Conservation (phyloP, 345 rosid genomes). For the Sisymbrium irio region DNA sequence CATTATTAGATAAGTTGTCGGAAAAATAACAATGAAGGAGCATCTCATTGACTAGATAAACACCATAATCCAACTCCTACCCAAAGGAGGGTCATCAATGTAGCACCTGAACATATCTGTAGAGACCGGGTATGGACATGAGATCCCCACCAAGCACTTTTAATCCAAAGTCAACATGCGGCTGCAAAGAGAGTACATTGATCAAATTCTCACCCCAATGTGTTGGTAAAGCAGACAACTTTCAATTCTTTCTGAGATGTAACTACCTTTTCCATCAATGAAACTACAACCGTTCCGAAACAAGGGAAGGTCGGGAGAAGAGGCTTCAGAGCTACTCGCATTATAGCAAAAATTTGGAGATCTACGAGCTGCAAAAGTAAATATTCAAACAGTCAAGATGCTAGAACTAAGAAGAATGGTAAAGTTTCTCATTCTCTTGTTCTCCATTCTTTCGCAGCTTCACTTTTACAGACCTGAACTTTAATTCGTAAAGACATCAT, state of each 20-base stretch:
- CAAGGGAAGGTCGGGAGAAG: slow-evolving; percentile 80
- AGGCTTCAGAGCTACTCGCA: slow-evolving; percentile 65
- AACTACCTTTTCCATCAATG: slow-evolving; percentile 67
- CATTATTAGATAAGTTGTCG: slow-evolving; percentile 1
- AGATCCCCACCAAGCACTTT: slow-evolving; percentile 73
- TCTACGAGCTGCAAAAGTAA: slow-evolving; percentile 55
- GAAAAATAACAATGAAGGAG: background rate
- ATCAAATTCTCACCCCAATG: background rate
- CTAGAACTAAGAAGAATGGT: background rate
- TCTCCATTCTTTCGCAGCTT: background rate
- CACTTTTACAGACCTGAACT: slow-evolving; percentile 55
- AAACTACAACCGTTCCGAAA: slow-evolving; percentile 53
- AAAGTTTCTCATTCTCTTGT: background rate
- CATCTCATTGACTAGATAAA: slow-evolving; percentile 1
- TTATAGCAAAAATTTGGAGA: slow-evolving; percentile 47
- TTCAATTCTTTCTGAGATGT: background rate
- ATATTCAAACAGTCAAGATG: background rate
- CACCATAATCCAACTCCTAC: slow-evolving; percentile 34
- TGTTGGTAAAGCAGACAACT: background rate
- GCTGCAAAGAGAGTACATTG: slow-evolving; percentile 43
- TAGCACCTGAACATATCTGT: slow-evolving; percentile 81
- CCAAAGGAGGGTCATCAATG: slow-evolving; percentile 42
- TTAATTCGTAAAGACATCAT: slow-evolving; percentile 43
- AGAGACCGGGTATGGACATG: slow-evolving; percentile 80
- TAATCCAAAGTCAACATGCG: slow-evolving; percentile 73